Evolutionary conservation across 331 rosid genomes (phyloP).

Genomic region (Pyracantha coccinea): DNA sequence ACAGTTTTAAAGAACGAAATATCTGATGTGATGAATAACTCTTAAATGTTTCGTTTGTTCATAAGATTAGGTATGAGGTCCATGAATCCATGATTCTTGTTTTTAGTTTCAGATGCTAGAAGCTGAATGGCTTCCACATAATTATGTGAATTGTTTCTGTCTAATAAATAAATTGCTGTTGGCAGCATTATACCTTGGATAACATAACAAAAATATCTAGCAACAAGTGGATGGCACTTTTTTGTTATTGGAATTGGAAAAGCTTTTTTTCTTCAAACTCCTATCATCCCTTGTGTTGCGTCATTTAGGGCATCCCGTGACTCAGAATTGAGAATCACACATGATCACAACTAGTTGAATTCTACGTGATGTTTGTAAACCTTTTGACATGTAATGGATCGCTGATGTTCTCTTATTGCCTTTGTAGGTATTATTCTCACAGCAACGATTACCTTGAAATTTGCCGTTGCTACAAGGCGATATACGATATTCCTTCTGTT

Average conservation of each 20-base stretch:
- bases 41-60: neutral
- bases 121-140: neutral
- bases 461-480: slow-evolving; percentile 89
- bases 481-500: slow-evolving; percentile 83
- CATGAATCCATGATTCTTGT: neutral
- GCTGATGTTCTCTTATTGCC: neutral
- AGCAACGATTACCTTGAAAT: slow-evolving; percentile 89
- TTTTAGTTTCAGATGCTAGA: neutral
- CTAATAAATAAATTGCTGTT: neutral
- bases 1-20: neutral
- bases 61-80: neutral
- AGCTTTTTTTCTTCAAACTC: neutral
- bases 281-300: neutral
- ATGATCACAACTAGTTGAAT: neutral
- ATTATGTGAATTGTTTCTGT: neutral
- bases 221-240: neutral
- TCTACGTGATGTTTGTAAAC: neutral
- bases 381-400: neutral
- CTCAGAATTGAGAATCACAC: neutral
- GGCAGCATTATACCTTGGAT: neutral
- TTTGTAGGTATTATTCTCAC: slow-evolving; percentile 67
- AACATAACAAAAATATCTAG: neutral
- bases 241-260: neutral
- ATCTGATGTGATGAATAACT: neutral
- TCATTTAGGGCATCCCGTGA: neutral